Base-by-base conservation (phyloP, 257 asterid species). In the Capsicum rhomboideum region DNA sequence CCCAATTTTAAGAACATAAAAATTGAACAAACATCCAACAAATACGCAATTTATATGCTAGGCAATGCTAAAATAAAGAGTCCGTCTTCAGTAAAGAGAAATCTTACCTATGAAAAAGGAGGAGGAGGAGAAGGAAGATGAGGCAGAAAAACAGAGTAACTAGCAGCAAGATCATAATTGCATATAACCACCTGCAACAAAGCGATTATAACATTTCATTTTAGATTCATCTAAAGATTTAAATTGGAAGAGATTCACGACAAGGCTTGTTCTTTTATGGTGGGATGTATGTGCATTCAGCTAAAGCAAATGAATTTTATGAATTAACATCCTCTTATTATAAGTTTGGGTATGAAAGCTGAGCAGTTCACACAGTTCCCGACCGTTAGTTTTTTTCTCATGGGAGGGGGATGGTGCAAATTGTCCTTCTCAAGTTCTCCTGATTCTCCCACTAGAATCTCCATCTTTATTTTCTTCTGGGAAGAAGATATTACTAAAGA, bases 61-160 rank as follows among this genome's bases (percentile, higher is more conserved):
- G 50, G 20, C 28, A 82, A 66, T 37, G 37, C 54, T 29, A 23
- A 40, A 83, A 34, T 34, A 34, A 23, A 79, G 50, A 77, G 69
- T 18, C 34, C 83, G 79, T 67, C 21, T 34, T 61, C 28, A 46
- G 54, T 40, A 49, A 69, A 46, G 28, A 72, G 11, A 61, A 84
- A 61, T 87, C 91, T 85, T 89, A 90, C 99, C 98, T 91, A 71
- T 96, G 99, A 84, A 95, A 97, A 85, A 93, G 89, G 84, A 97
- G 93, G 83, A 97, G 97, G 83, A 97, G 90, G 69, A 93, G 91
- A 90, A 97, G 91, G 88, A 95, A 97, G 83, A 90, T 80, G 28
- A 97, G 86, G 83, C 90, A 85, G 44, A 94, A 72, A 69, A 91
- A 90, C 89, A 97, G 87, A 82, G 92, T 86, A 86, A 87, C 93